Percentiles rank a stretch among this genome's conserved stretches.
Conservation (phyloP, 192 early-diverging fungal genomes). For the Linnemannia exigua region DNA sequence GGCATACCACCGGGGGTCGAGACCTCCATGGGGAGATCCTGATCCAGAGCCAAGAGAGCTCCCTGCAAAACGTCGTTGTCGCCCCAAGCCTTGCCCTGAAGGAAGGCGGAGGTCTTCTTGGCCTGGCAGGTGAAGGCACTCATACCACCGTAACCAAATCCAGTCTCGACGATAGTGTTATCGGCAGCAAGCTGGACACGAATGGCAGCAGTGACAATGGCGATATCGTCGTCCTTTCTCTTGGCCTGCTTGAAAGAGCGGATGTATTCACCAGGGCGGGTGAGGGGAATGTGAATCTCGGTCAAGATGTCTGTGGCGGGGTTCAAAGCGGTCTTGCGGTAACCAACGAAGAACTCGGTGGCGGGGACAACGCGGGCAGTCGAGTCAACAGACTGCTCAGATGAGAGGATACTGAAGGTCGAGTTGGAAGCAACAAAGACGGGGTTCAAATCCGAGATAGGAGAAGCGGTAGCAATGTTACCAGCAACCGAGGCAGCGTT, state of each 20-base stretch:
- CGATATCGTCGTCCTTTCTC: slow-evolving; percentile 90
- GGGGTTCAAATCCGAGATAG: slow-evolving; percentile 92
- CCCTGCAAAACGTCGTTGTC: slow-evolving; percentile 59
- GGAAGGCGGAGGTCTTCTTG: slow-evolving; percentile 51
- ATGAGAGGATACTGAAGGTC: slow-evolving; percentile 61
- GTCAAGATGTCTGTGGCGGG: slow-evolving; percentile 73
- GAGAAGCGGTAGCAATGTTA: slow-evolving; percentile 90
- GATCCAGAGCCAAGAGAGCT: slow-evolving; percentile 57
- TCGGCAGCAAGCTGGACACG: slow-evolving; percentile 67
- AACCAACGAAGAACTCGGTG: slow-evolving; percentile 85
- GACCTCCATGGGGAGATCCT: slow-evolving; percentile 61
- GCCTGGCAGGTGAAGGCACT: slow-evolving; percentile 75
- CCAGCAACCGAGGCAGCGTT: slow-evolving; percentile 90
- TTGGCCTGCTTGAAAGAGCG: slow-evolving; percentile 90
- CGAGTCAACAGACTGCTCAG: slow-evolving; percentile 45
- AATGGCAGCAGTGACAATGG: slow-evolving; percentile 86
- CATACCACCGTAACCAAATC: slow-evolving; percentile 87
- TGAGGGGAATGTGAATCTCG: slow-evolving; percentile 78
- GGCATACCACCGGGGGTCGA: slow-evolving; percentile 78
- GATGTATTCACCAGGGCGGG: slow-evolving; percentile 68
- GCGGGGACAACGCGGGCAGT: slow-evolving; percentile 68
- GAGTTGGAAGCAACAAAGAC: slow-evolving; percentile 81
- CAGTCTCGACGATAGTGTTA: slow-evolving; percentile 65
- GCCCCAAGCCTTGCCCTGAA: slow-evolving; percentile 72
- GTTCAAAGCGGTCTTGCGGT: slow-evolving; percentile 81